These are phyloP conservation scores for Apophysomyces variabilis DNA, from an alignment of 371 early-diverging fungal species.

Conservation along the genomic window DNA sequence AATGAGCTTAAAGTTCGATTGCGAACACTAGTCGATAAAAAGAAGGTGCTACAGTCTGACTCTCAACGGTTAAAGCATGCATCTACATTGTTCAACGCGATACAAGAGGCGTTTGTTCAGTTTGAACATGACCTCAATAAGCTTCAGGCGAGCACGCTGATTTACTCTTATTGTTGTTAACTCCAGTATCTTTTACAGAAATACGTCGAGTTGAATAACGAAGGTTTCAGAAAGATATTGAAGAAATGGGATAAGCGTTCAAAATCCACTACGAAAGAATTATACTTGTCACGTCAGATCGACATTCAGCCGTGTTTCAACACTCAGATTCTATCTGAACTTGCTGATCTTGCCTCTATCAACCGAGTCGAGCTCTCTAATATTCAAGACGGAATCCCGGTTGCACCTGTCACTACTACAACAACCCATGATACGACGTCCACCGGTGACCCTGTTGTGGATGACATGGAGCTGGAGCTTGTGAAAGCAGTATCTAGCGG, in stretches of 20 bases:
- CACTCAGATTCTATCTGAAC: constrained; percentile 83
- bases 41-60: constrained; percentile 70
- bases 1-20: constrained; percentile 79
- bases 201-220: constrained; percentile 95
- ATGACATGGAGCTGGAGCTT: constrained; percentile 69
- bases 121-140: constrained; percentile 94
- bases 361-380: constrained; percentile 67
- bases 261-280: constrained; percentile 92
- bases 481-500: constrained; percentile 57
- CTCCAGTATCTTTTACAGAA: constrained; percentile 53
- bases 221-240: constrained; percentile 95
- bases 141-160: constrained; percentile 70
- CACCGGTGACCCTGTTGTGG: constrained; percentile 42
- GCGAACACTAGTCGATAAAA: constrained; percentile 78
- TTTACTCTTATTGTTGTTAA: background rate
- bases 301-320: constrained; percentile 97
- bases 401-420: constrained; percentile 19
- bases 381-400: constrained; percentile 50
- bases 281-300: constrained; percentile 92
- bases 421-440: constrained; percentile 12
- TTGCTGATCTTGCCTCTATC: constrained; percentile 81
- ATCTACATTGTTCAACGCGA: constrained; percentile 62
- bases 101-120: constrained; percentile 88
- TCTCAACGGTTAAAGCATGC: constrained; percentile 59
- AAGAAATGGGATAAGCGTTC: constrained; percentile 99